These are phyloP conservation scores for Hibiscus mutabilis DNA, from an alignment of 345 rosid genomes.

Conservation along the genomic window DNA sequence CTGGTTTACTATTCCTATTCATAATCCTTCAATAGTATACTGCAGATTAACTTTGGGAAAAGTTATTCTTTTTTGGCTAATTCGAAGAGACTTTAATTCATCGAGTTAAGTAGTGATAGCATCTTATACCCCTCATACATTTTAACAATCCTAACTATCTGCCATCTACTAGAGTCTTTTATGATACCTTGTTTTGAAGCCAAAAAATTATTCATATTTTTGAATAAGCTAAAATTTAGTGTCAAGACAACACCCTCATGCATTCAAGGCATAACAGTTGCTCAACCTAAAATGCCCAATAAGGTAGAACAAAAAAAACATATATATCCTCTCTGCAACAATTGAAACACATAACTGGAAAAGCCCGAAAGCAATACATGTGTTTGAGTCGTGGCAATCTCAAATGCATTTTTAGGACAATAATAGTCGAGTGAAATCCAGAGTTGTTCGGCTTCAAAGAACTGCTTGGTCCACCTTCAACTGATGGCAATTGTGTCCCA, in stretches of 20 bases:
- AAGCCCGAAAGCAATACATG: constrained; percentile 42
- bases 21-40: neutral
- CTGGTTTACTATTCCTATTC: neutral
- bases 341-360: neutral
- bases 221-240: constrained; percentile 5
- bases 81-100: neutral
- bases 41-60: neutral
- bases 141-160: neutral
- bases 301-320: constrained; percentile 11
- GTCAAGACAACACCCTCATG: constrained; percentile 87
- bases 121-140: neutral
- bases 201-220: neutral
- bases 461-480: constrained; percentile 48
- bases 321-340: neutral
- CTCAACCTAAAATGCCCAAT: constrained; percentile 54
- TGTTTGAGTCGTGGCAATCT: constrained; percentile 78
- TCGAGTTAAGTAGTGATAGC: neutral
- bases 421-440: constrained; percentile 70
- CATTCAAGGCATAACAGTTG: constrained; percentile 95
- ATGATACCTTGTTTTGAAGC: neutral
- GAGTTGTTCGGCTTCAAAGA: constrained; percentile 60
- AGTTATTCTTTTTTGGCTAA: neutral
- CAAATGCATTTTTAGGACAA: constrained; percentile 78
- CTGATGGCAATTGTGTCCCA: too few species aligned
- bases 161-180: neutral